Evolutionary conservation across 2,329 filamentous ascomycete genomes (phyloP), one percentile per base, ranked within the genome.

Genomic region (Talaromyces sp.): DNA sequence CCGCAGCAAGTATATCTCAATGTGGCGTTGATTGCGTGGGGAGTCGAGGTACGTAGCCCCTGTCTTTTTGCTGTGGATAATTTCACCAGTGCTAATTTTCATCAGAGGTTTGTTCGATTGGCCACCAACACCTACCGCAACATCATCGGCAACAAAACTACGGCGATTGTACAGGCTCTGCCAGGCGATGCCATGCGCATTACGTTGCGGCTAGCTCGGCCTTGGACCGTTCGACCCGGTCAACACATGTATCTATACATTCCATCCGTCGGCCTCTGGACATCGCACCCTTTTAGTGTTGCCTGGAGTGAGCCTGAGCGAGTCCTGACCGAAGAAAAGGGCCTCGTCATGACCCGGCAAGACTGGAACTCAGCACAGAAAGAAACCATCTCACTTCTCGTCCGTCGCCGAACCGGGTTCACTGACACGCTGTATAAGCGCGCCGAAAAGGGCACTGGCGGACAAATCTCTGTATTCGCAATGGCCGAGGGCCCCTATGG

Each of bases 401-500:
- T 97, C 66, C 90, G 91, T 63, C 90, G 92, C 29, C 89, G 94
- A 62, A 92, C 89, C 0, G 93, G 93, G 31, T 88, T 96, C 77
- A 97, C 94, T 8, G 86, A 91, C 68, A 86, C 86, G 67, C 85
- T 97, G 2, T 95, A 86, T 79, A 80, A 89, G 67, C 85, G 82
- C 61, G 91, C 90, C 7, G 79, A 81, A 60, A 75, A 77, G 31
- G 75, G 80, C 21, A 78, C 80, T n/a, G 74, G 76, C 26, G 79
- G 78, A 32, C 80, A 81, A 14, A 78, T 92, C 62, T 81, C 81
- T 11, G 80, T 92, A 59, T 83, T 81, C 61, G 92, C 91, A 35
- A 86, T 90, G 61, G 85, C 95, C 63, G 94, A 97, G 77, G 94
- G 94, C 0, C 93, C 94, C 0, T 97, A 97, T 72, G 88, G 86